Conservation (phyloP, 139 green algal species). For the Chlamydomonas sp. region DNA sequence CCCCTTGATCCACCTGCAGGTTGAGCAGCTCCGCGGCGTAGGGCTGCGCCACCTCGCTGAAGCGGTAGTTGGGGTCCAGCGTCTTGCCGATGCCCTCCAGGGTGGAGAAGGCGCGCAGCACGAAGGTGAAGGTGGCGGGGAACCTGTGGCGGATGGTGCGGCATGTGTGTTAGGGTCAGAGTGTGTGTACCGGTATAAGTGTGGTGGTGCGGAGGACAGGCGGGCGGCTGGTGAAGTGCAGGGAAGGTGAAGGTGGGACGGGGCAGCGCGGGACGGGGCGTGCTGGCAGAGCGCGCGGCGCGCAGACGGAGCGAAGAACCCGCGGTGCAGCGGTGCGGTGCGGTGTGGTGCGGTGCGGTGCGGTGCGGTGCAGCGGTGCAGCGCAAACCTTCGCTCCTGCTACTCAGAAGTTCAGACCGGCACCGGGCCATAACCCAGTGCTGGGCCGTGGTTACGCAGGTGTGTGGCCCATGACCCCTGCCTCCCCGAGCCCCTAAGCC, state of each 20-base stretch:
- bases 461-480: too few species aligned
- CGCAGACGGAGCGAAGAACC: not conserved
- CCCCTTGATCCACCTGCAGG: conserved; percentile 33
- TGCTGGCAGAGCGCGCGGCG: not conserved
- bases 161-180: not conserved
- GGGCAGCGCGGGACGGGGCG: not conserved
- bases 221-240: too few species aligned
- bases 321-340: too few species aligned
- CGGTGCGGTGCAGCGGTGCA: too few species aligned
- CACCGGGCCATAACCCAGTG: too few species aligned
- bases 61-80: conserved; percentile 80
- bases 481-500: too few species aligned
- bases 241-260: not conserved
- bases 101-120: conserved; percentile 87
- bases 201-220: too few species aligned
- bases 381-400: too few species aligned
- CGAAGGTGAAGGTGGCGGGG: conserved; percentile 90
- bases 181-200: too few species aligned
- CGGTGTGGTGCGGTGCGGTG: too few species aligned
- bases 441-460: too few species aligned
- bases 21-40: conserved; percentile 76
- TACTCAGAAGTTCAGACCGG: too few species aligned
- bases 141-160: conserved; percentile 52
- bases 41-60: conserved; percentile 70
- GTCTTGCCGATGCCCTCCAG: conserved; percentile 86